Evolutionary conservation across 345 rosid species (phyloP).

Genomic region (Syzygium oleosum): DNA sequence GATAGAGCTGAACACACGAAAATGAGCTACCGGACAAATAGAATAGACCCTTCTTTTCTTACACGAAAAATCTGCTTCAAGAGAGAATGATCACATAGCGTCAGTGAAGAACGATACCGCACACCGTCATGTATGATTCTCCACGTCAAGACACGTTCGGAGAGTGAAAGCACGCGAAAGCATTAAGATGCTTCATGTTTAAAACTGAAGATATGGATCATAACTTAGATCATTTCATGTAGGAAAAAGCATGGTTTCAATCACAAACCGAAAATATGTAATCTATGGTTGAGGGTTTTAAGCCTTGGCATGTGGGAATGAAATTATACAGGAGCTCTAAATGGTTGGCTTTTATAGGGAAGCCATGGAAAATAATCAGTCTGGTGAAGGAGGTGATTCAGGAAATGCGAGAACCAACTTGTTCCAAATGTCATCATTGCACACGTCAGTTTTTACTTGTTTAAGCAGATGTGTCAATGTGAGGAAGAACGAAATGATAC

Average conservation of each 20-base stretch:
- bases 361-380: neutral
- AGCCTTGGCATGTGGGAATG: neutral
- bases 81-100: neutral
- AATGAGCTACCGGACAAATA: constrained; percentile 35
- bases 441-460: neutral
- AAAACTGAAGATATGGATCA: neutral
- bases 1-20: neutral
- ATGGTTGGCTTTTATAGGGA: neutral
- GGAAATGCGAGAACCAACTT: neutral
- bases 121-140: neutral
- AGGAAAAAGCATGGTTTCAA: neutral
- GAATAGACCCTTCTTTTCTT: constrained; percentile 36
- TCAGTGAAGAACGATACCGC: neutral
- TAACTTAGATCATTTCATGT: neutral
- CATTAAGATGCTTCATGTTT: neutral
- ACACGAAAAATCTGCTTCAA: neutral
- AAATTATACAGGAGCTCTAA: neutral
- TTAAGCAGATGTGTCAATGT: neutral
- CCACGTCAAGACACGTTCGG: neutral
- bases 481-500: neutral
- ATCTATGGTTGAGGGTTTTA: neutral
- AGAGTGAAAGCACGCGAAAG: neutral
- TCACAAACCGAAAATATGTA: neutral
- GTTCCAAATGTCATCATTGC: neutral
- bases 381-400: neutral